These are phyloP conservation scores for Chlamydomonas sp. DNA, from an alignment of 139 green algal species.

Conservation along the genomic window DNA sequence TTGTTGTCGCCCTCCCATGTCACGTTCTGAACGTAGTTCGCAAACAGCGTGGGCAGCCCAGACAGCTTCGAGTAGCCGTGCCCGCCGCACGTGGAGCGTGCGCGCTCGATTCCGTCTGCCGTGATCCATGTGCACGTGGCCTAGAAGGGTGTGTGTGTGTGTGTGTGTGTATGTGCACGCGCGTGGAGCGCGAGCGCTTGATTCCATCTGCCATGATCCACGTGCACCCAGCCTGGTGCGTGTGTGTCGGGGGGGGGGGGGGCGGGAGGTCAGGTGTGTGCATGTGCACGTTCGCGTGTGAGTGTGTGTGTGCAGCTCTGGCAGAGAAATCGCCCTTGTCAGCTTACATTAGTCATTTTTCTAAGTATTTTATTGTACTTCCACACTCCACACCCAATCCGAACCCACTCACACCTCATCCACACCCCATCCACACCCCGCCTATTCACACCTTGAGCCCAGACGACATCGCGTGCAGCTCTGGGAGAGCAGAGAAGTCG, in stretches of 20 bases:
- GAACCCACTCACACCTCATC: too few relatives aligned
- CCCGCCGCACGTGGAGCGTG: conserved; percentile 73
- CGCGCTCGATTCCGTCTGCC: conserved; percentile 70
- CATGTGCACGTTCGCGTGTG: too few relatives aligned
- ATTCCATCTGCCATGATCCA: conserved; percentile 62
- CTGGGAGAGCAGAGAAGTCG: conserved; percentile 76
- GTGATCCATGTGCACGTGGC: conserved; percentile 46
- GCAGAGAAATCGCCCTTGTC: too few relatives aligned
- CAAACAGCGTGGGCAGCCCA: conserved; percentile 71
- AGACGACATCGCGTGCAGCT: conserved; percentile 80
- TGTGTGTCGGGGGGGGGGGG: too few relatives aligned
- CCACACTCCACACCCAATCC: too few relatives aligned
- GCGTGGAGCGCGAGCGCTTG: conserved; percentile 46
- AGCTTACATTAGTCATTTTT: too few relatives aligned
- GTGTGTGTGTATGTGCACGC: conserved; percentile 9
- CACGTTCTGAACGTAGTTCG: conserved; percentile 82
- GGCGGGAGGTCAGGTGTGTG: neutral
- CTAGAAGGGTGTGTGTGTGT: too few relatives aligned
- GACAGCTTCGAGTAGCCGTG: conserved; percentile 82
- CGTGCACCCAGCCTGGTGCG: conserved; percentile 40
- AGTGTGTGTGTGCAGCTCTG: too few relatives aligned
- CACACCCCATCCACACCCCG: too few relatives aligned
- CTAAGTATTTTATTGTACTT: too few relatives aligned
- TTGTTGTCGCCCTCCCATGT: conserved; percentile 96
- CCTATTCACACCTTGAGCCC: too few relatives aligned